Conservation (phyloP, 2,329 filamentous ascomycete genomes). For the Paecilomyces formosus region DNA sequence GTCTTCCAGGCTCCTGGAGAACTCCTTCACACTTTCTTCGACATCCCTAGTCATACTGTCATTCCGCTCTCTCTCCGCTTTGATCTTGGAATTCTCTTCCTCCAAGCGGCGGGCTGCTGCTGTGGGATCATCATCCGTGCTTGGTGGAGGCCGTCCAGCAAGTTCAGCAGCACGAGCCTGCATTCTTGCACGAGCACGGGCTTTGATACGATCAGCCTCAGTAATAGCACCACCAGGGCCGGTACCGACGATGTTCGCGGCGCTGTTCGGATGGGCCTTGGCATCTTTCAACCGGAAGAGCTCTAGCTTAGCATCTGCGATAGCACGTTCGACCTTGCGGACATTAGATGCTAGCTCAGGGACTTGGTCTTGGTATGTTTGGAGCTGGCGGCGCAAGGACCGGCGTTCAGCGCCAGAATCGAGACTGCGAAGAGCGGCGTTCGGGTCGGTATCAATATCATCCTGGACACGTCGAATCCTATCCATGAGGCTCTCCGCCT, state of each 20-base stretch:
- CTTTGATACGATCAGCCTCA: constrained; percentile 89
- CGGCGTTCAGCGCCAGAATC: constrained; percentile 86
- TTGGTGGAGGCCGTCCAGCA: constrained; percentile 71
- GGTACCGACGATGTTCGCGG: constrained; percentile 77
- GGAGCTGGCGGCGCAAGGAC: constrained; percentile 79
- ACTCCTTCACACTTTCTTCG: constrained; percentile 89
- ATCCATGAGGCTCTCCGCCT: constrained; percentile 89
- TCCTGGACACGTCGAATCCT: constrained; percentile 87
- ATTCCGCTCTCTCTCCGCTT: constrained; percentile 83
- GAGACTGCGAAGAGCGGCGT: constrained; percentile 59
- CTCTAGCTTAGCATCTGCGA: constrained; percentile 84
- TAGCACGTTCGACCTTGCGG: constrained; percentile 80
- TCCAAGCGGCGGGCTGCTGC: constrained; percentile 80
- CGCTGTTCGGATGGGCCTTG: constrained; percentile 78
- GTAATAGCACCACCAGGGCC: constrained; percentile 86
- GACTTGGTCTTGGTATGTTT: constrained; percentile 79
- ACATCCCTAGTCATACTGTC: constrained; percentile 96
- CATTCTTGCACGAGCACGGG: constrained; percentile 96
- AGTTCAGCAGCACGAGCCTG: constrained; percentile 91
- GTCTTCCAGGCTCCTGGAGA: constrained; percentile 75
- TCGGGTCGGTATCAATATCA: constrained; percentile 87
- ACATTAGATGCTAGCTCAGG: constrained; percentile 90
- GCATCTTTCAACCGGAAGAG: constrained; percentile 90
- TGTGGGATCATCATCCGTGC: constrained; percentile 60
- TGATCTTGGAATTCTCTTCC: constrained; percentile 74